Conservation (phyloP, 2,329 filamentous ascomycete genomes). For the Paraphaeosphaeria sporulosa region DNA sequence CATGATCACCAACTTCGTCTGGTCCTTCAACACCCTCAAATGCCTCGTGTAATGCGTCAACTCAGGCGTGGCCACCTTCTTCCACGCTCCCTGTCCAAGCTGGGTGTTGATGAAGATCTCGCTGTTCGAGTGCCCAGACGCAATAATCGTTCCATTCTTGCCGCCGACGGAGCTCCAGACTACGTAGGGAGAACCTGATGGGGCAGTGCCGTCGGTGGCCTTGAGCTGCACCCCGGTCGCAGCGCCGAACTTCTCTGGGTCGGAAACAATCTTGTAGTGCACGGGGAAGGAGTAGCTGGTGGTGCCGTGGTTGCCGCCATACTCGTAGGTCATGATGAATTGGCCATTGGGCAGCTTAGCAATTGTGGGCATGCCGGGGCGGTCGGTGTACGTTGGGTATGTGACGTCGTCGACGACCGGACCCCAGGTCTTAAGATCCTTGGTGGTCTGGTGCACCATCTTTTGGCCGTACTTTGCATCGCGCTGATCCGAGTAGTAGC, state of each 20-base stretch:
- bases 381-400: slow-evolving; percentile 67
- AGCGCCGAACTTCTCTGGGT: slow-evolving; percentile 57
- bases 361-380: slow-evolving; percentile 74
- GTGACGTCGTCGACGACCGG: slow-evolving; percentile 67
- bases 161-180: slow-evolving; percentile 60
- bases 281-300: slow-evolving; percentile 57
- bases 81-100: slow-evolving; percentile 57
- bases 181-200: slow-evolving; percentile 59
- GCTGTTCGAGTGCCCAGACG: slow-evolving; percentile 49
- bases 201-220: slow-evolving; percentile 55
- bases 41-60: slow-evolving; percentile 56
- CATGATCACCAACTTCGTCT: slow-evolving; percentile 50
- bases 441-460: slow-evolving; percentile 69
- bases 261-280: slow-evolving; percentile 59
- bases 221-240: slow-evolving; percentile 52
- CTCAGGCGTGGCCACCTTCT: slow-evolving; percentile 53
- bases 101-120: slow-evolving; percentile 58
- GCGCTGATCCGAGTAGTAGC: slow-evolving; percentile 77
- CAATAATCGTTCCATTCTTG: slow-evolving; percentile 60
- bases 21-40: slow-evolving; percentile 54
- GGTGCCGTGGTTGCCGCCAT: slow-evolving; percentile 57
- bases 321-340: slow-evolving; percentile 72
- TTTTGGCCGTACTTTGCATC: slow-evolving; percentile 71
- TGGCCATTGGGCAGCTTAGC: slow-evolving; percentile 64
- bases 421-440: slow-evolving; percentile 68